Conservation (phyloP, 441 rosid genomes). For the Aquilaria agallochum region DNA sequence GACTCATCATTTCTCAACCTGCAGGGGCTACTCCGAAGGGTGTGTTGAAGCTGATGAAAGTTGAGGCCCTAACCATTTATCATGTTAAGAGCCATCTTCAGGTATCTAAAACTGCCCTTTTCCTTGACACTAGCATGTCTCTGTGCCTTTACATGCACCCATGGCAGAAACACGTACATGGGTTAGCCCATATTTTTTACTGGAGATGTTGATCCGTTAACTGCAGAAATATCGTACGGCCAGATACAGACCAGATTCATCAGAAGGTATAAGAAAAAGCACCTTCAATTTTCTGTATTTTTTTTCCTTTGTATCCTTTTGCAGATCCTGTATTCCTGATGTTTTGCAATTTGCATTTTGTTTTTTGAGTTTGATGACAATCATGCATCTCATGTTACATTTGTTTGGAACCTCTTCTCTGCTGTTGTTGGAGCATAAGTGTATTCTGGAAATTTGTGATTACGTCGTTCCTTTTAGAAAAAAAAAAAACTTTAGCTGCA, state of each 20-base stretch:
- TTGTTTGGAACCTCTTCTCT: too few relatives aligned
- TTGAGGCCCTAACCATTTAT: conserved; percentile 83
- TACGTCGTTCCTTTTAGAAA: too few relatives aligned
- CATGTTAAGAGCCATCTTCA: conserved; percentile 97
- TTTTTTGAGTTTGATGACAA: too few relatives aligned
- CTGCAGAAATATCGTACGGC: conserved; percentile 17
- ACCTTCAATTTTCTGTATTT: too few relatives aligned
- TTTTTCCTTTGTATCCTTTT: too few relatives aligned
- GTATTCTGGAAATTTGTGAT: too few relatives aligned
- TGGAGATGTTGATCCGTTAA: conserved; percentile 15
- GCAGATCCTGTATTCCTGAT: too few relatives aligned
- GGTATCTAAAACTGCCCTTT: conserved; percentile 28
- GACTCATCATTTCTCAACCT: conserved; percentile 16
- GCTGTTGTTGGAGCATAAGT: too few relatives aligned
- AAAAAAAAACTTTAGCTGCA: too few relatives aligned
- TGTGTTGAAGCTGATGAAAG: conserved; percentile 88
- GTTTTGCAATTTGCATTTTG: too few relatives aligned
- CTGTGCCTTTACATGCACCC: conserved; percentile 3
- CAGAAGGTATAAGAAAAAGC: conserved; percentile 11
- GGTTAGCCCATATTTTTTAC: conserved; percentile 12
- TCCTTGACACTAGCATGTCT: neutral
- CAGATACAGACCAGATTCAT: conserved; percentile 16
- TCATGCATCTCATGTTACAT: too few relatives aligned
- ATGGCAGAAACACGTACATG: neutral
- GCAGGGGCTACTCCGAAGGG: conserved; percentile 96